A percentile compares a stretch with the other conserved stretches of the same genome.
Evolutionary conservation across 2,329 filamentous ascomycete species (phyloP).

Genomic region (Aspergillus vadensis): DNA sequence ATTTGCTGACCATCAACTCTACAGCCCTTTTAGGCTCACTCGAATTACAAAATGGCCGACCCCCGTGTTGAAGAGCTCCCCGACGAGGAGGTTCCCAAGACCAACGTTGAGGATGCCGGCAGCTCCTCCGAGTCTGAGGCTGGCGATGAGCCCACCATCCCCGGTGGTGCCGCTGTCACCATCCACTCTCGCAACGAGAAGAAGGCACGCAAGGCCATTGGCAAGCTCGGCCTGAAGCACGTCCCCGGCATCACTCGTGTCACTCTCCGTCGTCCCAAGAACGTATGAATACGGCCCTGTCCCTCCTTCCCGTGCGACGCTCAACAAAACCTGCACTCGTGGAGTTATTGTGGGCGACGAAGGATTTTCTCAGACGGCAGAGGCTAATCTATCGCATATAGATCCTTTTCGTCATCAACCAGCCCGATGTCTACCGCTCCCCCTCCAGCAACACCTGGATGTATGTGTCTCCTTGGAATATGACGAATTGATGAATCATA

Average conservation of each 20-base stretch:
- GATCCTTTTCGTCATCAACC: conserved; percentile 99
- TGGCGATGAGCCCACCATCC: conserved; percentile 64
- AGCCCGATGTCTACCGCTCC: conserved; percentile 99
- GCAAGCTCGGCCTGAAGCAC: conserved; percentile 96
- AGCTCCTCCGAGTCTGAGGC: conserved; percentile 54
- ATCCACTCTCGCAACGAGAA: conserved; percentile 99
- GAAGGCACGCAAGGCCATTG: conserved; percentile 99
- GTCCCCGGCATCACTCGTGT: conserved; percentile 97
- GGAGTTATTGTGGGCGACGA: not conserved
- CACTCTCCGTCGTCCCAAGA: conserved; percentile 96
- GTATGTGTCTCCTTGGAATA: conserved; percentile 58
- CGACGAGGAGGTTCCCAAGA: conserved; percentile 82
- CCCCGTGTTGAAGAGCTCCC: conserved; percentile 96
- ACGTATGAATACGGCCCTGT: conserved; percentile 64
- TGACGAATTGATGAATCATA: not conserved
- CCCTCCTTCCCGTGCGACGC: conserved; percentile 17
- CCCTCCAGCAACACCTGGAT: conserved; percentile 99
- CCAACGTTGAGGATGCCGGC: conserved; percentile 71
- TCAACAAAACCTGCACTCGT: conserved; percentile 3
- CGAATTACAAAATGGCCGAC: conserved; percentile 76
- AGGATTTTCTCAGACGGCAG: not conserved
- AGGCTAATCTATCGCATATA: conserved; percentile 44
- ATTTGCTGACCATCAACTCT: conserved; percentile 24
- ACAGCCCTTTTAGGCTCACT: conserved; percentile 25
- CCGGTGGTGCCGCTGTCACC: conserved; percentile 82